Percentiles rank a stretch among this genome's conserved stretches.
Evolutionary conservation across 805 yeast genomes (phyloP).

Genomic region (Pichia insulana): DNA sequence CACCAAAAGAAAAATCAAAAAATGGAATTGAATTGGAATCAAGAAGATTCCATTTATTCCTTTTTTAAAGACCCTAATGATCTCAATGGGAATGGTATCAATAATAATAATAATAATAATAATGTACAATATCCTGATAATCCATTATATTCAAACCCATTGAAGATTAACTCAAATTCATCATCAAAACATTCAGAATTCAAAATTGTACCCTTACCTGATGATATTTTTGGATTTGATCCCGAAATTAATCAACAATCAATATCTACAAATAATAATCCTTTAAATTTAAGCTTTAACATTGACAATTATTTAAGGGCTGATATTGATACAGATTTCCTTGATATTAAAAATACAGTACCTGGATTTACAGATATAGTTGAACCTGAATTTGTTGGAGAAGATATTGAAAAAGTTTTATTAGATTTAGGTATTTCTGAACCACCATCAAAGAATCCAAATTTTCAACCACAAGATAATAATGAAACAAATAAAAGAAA

Average conservation of each 20-base stretch:
- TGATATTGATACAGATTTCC: conserved; percentile 4
- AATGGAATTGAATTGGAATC: conserved; percentile 7
- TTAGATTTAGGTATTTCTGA: conserved; percentile 26
- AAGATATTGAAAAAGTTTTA: conserved; percentile 25
- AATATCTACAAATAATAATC: conserved; percentile 14
- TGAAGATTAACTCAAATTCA: conserved; percentile 16
- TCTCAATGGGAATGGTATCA: neutral
- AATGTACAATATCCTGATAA: neutral
- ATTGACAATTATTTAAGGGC: conserved; percentile 2
- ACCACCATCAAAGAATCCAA: conserved; percentile 19
- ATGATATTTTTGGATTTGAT: conserved; percentile 41
- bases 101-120: neutral
- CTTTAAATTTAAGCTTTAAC: conserved; percentile 1
- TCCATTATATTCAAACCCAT: conserved; percentile 1
- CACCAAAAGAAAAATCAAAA: neutral
- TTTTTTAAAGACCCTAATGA: conserved; percentile 1
- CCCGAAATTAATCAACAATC: conserved; percentile 7
- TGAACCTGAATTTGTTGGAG: conserved; percentile 7
- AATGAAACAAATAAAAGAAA: neutral
- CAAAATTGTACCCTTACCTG: conserved; percentile 40
- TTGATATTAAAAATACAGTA: conserved; percentile 1
- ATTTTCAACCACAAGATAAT: conserved; percentile 12
- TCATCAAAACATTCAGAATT: conserved; percentile 17
- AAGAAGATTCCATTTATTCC: conserved; percentile 7
- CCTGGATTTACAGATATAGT: neutral